Evolutionary conservation across 768 basidiomycete species (phyloP).

Genomic region (Leccinum pellstonianum): DNA sequence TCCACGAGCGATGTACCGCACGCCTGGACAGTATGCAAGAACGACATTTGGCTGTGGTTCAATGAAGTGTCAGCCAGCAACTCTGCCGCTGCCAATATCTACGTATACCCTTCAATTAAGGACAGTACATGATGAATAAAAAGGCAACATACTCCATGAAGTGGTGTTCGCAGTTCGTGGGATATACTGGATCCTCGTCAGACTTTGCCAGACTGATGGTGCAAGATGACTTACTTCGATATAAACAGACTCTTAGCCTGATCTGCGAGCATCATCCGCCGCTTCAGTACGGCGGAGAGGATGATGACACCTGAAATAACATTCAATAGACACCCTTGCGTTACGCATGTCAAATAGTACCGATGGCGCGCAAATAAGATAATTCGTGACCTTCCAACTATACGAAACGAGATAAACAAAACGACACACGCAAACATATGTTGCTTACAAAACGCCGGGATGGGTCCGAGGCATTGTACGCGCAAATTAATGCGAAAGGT

Average conservation of each 20-base stretch:
- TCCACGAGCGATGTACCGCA: constrained; percentile 95
- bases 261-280: no score
- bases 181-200: no score
- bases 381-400: constrained; percentile 87
- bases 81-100: constrained; percentile 92
- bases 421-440: not conserved
- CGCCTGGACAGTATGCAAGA: constrained; percentile 89
- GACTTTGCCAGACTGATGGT: no score
- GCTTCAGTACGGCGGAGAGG: constrained; percentile 55
- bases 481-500: constrained; percentile 79
- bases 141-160: constrained; percentile 69
- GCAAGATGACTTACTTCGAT: no score
- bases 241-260: no score
- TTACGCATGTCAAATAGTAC: constrained; percentile 32
- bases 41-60: constrained; percentile 78
- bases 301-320: constrained; percentile 75
- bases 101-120: constrained; percentile 3
- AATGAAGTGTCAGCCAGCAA: constrained; percentile 81
- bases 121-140: not conserved
- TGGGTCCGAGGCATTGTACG: constrained; percentile 83
- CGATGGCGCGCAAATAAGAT: constrained; percentile 90
- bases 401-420: constrained; percentile 9
- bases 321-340: constrained; percentile 4
- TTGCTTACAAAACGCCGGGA: constrained; percentile 72
- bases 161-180: constrained; percentile 28